phyloP scores from a whole-genome alignment of 148 eudicot genomes.

The Selenicereus undatus region DNA sequence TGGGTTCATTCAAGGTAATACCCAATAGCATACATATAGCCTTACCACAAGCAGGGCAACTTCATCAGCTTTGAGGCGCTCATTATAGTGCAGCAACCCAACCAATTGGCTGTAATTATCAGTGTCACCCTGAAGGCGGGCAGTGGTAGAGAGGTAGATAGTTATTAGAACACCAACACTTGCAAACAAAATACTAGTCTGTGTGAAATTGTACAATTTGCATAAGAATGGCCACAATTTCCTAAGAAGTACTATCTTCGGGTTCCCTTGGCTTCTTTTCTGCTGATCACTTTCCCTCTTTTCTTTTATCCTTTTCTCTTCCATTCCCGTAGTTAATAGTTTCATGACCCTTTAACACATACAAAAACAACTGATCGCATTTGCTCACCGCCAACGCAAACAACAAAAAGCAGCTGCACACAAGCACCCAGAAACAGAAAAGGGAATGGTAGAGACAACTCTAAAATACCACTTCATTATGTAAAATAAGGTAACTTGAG shows the following conservation, averaged over 20 bases:
- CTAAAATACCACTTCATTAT: background rate
- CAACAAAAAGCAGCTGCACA: too few relatives aligned
- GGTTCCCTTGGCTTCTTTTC: background rate
- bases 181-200: background rate
- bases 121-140: slow-evolving; percentile 47
- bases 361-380: too few relatives aligned
- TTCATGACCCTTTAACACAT: too few relatives aligned
- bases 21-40: background rate
- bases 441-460: background rate
- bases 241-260: background rate
- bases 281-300: background rate
- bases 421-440: too few relatives aligned
- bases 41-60: slow-evolving; percentile 78
- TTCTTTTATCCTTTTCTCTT: background rate
- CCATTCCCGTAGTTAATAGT: background rate
- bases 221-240: background rate
- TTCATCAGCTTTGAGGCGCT: slow-evolving; percentile 43
- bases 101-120: slow-evolving; percentile 47
- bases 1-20: background rate
- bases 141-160: slow-evolving; percentile 5
- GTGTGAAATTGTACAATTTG: background rate
- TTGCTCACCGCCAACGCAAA: too few relatives aligned
- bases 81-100: slow-evolving; percentile 48
- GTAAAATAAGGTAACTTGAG: background rate
- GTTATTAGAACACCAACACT: background rate